Percentiles rank a stretch among this genome's conserved stretches.
Evolutionary conservation across 2,329 filamentous ascomycete genomes (phyloP).

Genomic region (Xylaria sp.): DNA sequence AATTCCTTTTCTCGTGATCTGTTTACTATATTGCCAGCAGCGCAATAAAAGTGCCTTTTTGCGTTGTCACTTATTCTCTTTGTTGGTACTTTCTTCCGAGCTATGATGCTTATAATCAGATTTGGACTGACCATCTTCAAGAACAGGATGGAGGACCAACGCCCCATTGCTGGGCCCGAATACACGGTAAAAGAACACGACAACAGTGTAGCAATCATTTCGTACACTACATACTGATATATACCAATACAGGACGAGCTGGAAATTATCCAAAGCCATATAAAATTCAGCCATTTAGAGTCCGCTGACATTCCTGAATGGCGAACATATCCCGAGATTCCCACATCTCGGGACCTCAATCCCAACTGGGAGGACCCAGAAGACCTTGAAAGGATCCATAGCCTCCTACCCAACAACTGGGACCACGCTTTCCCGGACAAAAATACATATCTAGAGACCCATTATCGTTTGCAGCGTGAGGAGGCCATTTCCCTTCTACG

Average conservation of each 20-base stretch:
- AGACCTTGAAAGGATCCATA: conserved; percentile 43
- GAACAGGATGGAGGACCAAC: conserved; percentile 16
- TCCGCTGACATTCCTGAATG: conserved; percentile 22
- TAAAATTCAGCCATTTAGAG: neutral
- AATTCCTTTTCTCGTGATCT: too few relatives aligned
- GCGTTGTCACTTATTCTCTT: neutral
- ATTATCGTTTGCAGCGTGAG: conserved; percentile 81
- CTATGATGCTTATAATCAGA: neutral
- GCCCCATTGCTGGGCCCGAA: neutral
- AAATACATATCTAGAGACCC: conserved; percentile 74
- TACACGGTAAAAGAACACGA: conserved; percentile 11
- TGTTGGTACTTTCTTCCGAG: neutral
- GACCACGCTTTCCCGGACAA: conserved; percentile 68
- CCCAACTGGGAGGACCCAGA: conserved; percentile 43
- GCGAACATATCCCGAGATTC: conserved; percentile 63
- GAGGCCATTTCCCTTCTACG: conserved; percentile 78
- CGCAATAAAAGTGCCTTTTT: neutral
- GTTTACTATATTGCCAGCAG: neutral
- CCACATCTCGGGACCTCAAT: conserved; percentile 64
- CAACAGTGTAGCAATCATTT: neutral
- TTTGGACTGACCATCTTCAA: conserved; percentile 6
- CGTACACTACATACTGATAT: conserved; percentile 5
- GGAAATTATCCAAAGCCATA: conserved; percentile 27
- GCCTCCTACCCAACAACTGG: conserved; percentile 64
- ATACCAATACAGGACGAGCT: conserved; percentile 20